phyloP scores from a whole-genome alignment of 192 early-diverging fungal species.

The Jimgerdemannia flammicorona region DNA sequence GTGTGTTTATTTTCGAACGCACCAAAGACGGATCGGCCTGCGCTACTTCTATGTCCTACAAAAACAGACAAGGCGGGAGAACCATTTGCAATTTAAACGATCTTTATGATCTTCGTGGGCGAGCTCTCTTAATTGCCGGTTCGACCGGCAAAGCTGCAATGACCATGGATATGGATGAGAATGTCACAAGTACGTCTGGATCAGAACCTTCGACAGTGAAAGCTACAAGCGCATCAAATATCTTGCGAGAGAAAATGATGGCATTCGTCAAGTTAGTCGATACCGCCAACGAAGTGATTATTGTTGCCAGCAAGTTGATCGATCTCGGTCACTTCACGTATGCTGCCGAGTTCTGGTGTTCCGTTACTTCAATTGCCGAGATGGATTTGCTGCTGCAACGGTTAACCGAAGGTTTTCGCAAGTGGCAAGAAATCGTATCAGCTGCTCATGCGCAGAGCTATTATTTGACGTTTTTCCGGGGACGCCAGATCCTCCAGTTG shows the following conservation, averaged over 20 bases:
- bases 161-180: not conserved
- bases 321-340: too few species aligned
- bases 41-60: not conserved
- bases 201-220: too few species aligned
- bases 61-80: not conserved
- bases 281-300: too few species aligned
- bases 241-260: too few species aligned
- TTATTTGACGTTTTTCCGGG: not conserved
- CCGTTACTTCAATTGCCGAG: not conserved
- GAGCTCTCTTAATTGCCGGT: not conserved
- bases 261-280: too few species aligned
- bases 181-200: too few species aligned
- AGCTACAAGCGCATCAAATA: too few species aligned
- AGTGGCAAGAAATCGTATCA: too few species aligned
- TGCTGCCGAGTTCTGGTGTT: not conserved
- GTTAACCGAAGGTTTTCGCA: not conserved
- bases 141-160: not conserved
- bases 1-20: constrained; percentile 10
- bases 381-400: not conserved
- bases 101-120: constrained; percentile 1
- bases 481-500: not conserved
- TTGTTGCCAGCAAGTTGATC: too few species aligned
- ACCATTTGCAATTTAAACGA: not conserved
- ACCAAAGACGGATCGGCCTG: not conserved
- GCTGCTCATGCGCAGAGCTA: not conserved